Conservation (phyloP, 345 rosid species). For the Mercurialis annua region DNA sequence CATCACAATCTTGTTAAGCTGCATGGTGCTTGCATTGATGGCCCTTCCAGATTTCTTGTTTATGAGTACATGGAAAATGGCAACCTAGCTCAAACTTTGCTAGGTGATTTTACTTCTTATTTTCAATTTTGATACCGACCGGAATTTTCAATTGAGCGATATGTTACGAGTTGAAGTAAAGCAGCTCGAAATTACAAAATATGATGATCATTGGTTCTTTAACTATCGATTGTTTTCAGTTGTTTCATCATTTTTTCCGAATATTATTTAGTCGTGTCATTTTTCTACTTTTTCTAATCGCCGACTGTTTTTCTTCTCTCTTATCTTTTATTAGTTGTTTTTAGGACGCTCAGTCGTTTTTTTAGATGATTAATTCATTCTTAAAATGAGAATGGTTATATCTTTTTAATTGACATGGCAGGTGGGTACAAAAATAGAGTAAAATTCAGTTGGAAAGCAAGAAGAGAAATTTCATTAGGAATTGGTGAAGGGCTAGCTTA, state of each 20-base stretch:
- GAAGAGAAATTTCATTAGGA: slow-evolving; percentile 29
- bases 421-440: slow-evolving; percentile 28
- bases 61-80: slow-evolving; percentile 39
- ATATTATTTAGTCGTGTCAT: not conserved
- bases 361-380: too few relatives aligned
- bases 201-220: too few relatives aligned
- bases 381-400: too few relatives aligned
- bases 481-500: slow-evolving; percentile 36
- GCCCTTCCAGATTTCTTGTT: slow-evolving; percentile 36
- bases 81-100: slow-evolving; percentile 25
- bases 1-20: slow-evolving; percentile 37
- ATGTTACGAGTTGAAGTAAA: too few relatives aligned
- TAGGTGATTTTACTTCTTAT: slow-evolving; percentile 22
- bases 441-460: slow-evolving; percentile 26
- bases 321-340: too few relatives aligned
- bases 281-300: not conserved
- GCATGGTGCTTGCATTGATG: slow-evolving; percentile 37
- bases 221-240: not conserved
- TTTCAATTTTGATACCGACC: too few relatives aligned
- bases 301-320: too few relatives aligned
- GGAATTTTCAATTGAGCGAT: too few relatives aligned
- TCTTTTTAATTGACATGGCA: too few relatives aligned
- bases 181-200: too few relatives aligned
- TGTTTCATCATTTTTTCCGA: not conserved
- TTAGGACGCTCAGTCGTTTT: too few relatives aligned